These are phyloP conservation scores for Solanum pinnatisectum DNA, from an alignment of 257 asterid species.

Conservation along the genomic window DNA sequence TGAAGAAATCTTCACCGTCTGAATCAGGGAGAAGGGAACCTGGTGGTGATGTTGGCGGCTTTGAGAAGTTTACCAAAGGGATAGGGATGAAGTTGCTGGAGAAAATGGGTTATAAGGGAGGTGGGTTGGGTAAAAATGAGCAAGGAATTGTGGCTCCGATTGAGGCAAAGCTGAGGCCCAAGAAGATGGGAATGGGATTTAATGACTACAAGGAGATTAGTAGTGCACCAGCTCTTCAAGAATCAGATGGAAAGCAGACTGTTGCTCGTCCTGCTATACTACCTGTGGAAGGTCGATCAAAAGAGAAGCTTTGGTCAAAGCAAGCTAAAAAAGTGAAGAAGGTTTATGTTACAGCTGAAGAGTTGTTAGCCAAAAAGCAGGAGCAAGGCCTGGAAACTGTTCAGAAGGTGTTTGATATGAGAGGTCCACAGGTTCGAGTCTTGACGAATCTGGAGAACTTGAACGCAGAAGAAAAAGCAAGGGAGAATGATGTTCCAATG, in stretches of 20 bases:
- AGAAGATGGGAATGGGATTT: slow-evolving; percentile 91
- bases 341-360: slow-evolving; percentile 59
- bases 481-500: slow-evolving; percentile 76
- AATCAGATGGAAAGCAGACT: slow-evolving; percentile 32
- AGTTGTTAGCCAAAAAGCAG: slow-evolving; percentile 65
- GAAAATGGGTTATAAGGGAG: slow-evolving; percentile 93
- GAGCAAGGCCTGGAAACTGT: slow-evolving; percentile 66
- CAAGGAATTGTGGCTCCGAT: slow-evolving; percentile 84
- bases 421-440: slow-evolving; percentile 96
- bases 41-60: slow-evolving; percentile 45
- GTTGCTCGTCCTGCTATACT: slow-evolving; percentile 18
- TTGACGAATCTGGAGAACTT: slow-evolving; percentile 77
- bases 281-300: slow-evolving; percentile 28
- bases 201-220: slow-evolving; percentile 64
- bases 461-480: slow-evolving; percentile 69
- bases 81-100: slow-evolving; percentile 67
- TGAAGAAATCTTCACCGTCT: slow-evolving; percentile 32
- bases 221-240: slow-evolving; percentile 31
- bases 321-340: slow-evolving; percentile 50
- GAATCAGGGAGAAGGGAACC: slow-evolving; percentile 28
- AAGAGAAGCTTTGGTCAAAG: slow-evolving; percentile 74
- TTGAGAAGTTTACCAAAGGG: slow-evolving; percentile 75
- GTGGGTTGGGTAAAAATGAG: slow-evolving; percentile 79
- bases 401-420: slow-evolving; percentile 88
- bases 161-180: slow-evolving; percentile 74